Conservation (phyloP, 2,329 filamentous ascomycete species). For the Aschersonia sp. region DNA sequence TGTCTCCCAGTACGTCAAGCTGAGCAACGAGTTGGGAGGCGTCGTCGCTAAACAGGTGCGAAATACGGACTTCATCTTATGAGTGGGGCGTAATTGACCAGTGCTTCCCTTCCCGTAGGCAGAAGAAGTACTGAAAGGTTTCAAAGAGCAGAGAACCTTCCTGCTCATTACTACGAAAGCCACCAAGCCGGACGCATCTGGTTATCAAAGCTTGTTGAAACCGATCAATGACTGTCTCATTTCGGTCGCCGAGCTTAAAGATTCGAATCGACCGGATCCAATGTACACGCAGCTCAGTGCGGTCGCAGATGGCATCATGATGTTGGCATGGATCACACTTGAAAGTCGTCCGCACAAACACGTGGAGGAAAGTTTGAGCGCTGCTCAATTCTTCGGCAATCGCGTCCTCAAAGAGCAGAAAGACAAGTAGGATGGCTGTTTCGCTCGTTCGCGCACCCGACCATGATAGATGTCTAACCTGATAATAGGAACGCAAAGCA, state of each 20-base stretch:
- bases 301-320: slow-evolving; percentile 79
- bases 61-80: neutral
- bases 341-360: slow-evolving; percentile 74
- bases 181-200: slow-evolving; percentile 68
- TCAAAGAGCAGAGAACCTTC: slow-evolving; percentile 76
- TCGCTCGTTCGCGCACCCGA: neutral
- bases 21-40: slow-evolving; percentile 66
- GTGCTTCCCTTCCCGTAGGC: slow-evolving; percentile 20
- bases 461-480: slow-evolving; percentile 1
- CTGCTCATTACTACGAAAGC: slow-evolving; percentile 79
- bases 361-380: slow-evolving; percentile 67
- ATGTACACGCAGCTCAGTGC: slow-evolving; percentile 73
- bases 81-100: neutral
- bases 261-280: slow-evolving; percentile 61
- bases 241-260: slow-evolving; percentile 66
- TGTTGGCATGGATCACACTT: slow-evolving; percentile 80
- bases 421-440: slow-evolving; percentile 33
- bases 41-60: slow-evolving; percentile 67
- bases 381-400: slow-evolving; percentile 90
- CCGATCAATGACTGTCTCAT: slow-evolving; percentile 75
- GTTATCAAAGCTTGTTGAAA: slow-evolving; percentile 66
- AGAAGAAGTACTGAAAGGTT: slow-evolving; percentile 44
- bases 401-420: slow-evolving; percentile 84
- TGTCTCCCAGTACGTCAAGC: slow-evolving; percentile 62
- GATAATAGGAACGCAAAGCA: slow-evolving; percentile 56